Base-by-base conservation (phyloP, 495 filamentous ascomycete species). In the Tetracladium setigerum region DNA sequence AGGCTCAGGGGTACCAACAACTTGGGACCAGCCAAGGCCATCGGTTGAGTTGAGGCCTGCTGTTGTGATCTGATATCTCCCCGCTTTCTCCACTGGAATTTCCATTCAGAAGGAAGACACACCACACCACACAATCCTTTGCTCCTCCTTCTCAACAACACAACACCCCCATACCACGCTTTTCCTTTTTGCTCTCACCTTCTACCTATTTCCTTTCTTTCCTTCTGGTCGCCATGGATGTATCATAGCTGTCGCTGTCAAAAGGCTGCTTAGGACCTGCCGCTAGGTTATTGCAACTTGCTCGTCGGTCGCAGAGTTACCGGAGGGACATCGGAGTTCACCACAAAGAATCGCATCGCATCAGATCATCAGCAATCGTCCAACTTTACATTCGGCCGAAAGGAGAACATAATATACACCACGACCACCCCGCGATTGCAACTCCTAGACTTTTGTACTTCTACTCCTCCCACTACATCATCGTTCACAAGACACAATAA, bases 211-310 rank as follows among this genome's bases (percentile, higher is more conserved):
- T 12, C 38, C 42, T 13, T 22, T 19, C 19, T 34, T 5, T 47
- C 19, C 30, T 16, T 15, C 31, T 47, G 2, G 41, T 49, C 47
- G 47, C 19, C 18, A 58, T 58, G 55, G 55, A 54, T 49, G 52
- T 58, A 42, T 54, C 46, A 32, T 58, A 50, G 36, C 15, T 12
- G 7, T 13, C 1, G 3, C n/a, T 34, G n/a, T 17, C 30, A 30
- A 43, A 12, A 19, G 37, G 6, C n/a, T 34, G 17, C 22, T 27
- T 27, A 27, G 22, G 22, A 3, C 22, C 22, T 27, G 22, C 3
- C 22, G 22, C 3, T 7, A 27, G 22, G 22, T 3, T 7, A 27
- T 27, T 7, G 22, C 22, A 27, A 27, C 22, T 27, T 7, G 22
- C 22, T 27, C 22, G 22, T 27, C 22, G 22, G 22, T 27, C 22